Evolutionary conservation across 2,329 filamentous ascomycete genomes (phyloP).

Genomic region (Herpotrichia juniperi): DNA sequence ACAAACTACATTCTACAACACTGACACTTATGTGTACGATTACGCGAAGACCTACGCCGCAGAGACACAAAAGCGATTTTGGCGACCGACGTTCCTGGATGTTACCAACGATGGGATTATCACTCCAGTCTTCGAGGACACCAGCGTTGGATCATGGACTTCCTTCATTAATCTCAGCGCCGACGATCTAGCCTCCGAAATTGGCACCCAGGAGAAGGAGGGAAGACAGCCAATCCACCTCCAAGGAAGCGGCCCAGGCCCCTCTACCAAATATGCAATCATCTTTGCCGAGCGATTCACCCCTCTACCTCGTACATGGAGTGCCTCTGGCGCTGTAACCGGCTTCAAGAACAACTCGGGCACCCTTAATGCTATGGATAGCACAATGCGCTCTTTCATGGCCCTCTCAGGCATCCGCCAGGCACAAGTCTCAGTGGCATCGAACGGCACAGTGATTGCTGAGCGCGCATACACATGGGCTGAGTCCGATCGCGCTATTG

Average conservation of each 20-base stretch:
- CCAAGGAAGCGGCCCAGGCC: conserved; percentile 13
- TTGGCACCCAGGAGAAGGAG: conserved; percentile 10
- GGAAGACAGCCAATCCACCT: conserved; percentile 23
- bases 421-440: conserved; percentile 25
- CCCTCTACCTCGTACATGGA: conserved; percentile 24
- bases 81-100: conserved; percentile 26
- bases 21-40: conserved; percentile 6
- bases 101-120: conserved; percentile 18
- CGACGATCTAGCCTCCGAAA: conserved; percentile 18
- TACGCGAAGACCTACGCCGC: conserved; percentile 11
- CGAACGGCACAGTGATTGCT: conserved; percentile 23
- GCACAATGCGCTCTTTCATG: conserved; percentile 26
- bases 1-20: conserved; percentile 17
- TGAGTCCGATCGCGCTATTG: conserved; percentile 24
- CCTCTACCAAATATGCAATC: conserved; percentile 17
- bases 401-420: conserved; percentile 23
- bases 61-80: conserved; percentile 26
- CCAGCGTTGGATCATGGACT: conserved; percentile 26
- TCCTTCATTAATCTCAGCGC: conserved; percentile 17
- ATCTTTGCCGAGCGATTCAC: conserved; percentile 23
- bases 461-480: conserved; percentile 28
- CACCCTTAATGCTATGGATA: conserved; percentile 14
- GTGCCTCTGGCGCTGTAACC: conserved; percentile 17
- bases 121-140: conserved; percentile 26
- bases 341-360: conserved; percentile 25